Conservation (phyloP, 1,139 yeast species). For the Suhomyces wounanorum region DNA sequence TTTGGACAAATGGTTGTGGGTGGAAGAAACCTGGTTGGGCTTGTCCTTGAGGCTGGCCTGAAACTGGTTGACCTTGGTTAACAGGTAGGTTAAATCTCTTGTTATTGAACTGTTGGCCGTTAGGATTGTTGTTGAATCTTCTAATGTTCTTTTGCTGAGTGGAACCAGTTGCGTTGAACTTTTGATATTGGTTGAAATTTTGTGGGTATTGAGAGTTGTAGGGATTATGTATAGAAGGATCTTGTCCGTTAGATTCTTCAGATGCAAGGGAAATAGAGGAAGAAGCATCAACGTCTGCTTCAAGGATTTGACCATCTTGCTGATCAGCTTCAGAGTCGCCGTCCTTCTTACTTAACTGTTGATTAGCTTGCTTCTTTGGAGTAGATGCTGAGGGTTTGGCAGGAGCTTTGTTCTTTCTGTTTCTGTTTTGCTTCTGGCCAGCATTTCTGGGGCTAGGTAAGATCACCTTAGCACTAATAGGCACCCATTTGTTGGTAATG, state of each 20-base stretch:
- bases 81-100: constrained; percentile 21
- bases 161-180: constrained; percentile 10
- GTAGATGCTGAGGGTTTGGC: constrained; percentile 13
- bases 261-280: constrained; percentile 11
- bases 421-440: constrained; percentile 33
- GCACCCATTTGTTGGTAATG: constrained; percentile 84
- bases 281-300: neutral
- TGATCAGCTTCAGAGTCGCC: constrained; percentile 8
- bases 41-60: constrained; percentile 18
- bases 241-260: constrained; percentile 10
- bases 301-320: neutral
- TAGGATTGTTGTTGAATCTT: constrained; percentile 17
- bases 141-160: constrained; percentile 24
- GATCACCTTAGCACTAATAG: constrained; percentile 75
- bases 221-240: constrained; percentile 9
- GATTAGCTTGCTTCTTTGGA: constrained; percentile 11
- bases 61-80: constrained; percentile 20
- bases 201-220: constrained; percentile 9
- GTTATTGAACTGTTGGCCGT: constrained; percentile 20
- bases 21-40: constrained; percentile 27
- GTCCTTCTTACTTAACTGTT: constrained; percentile 10
- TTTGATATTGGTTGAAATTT: constrained; percentile 18
- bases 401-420: constrained; percentile 36
- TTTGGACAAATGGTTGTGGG: constrained; percentile 30
- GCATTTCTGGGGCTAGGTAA: constrained; percentile 40